Evolutionary conservation across 2,329 filamentous ascomycete species (phyloP).

Genomic region (Verticillium albo-atrum): DNA sequence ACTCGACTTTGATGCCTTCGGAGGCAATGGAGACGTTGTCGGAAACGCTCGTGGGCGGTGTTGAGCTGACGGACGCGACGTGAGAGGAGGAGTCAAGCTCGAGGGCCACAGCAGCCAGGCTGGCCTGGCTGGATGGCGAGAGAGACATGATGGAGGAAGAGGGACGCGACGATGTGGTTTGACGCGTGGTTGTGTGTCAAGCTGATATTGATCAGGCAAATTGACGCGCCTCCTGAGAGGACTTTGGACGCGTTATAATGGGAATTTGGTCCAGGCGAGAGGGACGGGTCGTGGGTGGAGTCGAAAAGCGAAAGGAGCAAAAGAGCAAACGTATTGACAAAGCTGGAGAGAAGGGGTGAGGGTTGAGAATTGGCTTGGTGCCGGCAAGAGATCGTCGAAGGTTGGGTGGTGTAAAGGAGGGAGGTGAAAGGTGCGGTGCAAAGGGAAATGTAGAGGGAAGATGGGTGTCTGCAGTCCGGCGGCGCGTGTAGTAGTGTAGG

Average conservation of each 20-base stretch:
- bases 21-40: slow-evolving; percentile 57
- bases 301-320: not conserved
- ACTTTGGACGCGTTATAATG: slow-evolving; percentile 11
- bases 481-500: not conserved
- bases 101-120: slow-evolving; percentile 22
- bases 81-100: slow-evolving; percentile 39
- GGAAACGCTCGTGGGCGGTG: slow-evolving; percentile 62
- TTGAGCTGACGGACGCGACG: slow-evolving; percentile 55
- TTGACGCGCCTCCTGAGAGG: slow-evolving; percentile 1
- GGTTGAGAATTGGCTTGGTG: slow-evolving; percentile 6
- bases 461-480: not conserved
- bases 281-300: not conserved
- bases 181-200: slow-evolving; percentile 10
- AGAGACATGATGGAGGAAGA: slow-evolving; percentile 22
- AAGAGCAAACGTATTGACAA: not conserved
- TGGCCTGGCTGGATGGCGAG: slow-evolving; percentile 20
- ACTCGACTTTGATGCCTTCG: slow-evolving; percentile 30
- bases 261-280: not conserved
- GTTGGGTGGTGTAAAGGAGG: slow-evolving; percentile 2
- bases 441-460: not conserved
- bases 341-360: not conserved
- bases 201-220: not conserved
- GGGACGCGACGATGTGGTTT: slow-evolving; percentile 2
- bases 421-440: not conserved
- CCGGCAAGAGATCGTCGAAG: slow-evolving; percentile 1